Conservation (phyloP, 257 asterid genomes). For the Rhazya stricta region DNA sequence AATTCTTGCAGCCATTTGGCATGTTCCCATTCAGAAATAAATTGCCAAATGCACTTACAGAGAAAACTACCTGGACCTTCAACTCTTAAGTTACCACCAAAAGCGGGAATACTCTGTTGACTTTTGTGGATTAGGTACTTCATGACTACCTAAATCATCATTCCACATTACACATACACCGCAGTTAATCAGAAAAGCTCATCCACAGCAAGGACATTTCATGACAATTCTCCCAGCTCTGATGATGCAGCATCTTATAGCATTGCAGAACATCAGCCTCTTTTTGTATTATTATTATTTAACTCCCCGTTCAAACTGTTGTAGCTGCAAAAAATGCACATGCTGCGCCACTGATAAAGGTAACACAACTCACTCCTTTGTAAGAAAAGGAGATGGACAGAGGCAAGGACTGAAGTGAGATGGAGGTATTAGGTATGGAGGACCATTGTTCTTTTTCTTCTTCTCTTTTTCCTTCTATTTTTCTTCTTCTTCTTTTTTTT, state of each 20-base stretch:
- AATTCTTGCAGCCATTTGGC: neutral
- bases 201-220: neutral
- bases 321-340: neutral
- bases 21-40: neutral
- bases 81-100: neutral
- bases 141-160: neutral
- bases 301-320: neutral
- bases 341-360: neutral
- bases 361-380: neutral
- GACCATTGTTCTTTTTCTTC: neutral
- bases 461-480: no score
- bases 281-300: no score
- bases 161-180: neutral
- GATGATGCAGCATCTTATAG: neutral
- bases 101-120: neutral
- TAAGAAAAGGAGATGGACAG: neutral
- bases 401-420: neutral
- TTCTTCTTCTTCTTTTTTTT: no score
- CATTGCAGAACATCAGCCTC: no score
- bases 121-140: neutral
- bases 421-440: neutral
- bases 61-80: neutral
- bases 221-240: neutral
- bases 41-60: neutral
- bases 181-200: neutral